Evolutionary conservation across 2,329 filamentous ascomycete genomes (phyloP), one percentile per base, ranked within the genome.

Genomic region (Zarea fungicola): DNA sequence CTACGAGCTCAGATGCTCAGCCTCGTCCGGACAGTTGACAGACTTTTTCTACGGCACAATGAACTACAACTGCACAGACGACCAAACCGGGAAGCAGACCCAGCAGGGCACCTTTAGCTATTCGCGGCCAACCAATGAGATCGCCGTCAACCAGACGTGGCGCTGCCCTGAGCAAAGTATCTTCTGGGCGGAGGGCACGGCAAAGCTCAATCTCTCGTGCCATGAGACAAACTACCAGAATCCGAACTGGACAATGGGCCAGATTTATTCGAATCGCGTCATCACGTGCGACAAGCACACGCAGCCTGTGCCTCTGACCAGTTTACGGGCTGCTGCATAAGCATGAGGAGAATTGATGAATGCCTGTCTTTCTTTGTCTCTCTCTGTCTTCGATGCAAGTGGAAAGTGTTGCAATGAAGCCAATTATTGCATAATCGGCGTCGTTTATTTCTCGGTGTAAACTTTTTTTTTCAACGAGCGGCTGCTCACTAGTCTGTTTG

Each of bases 1-100:
- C 32, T 65, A 68, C 52, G 56, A 54, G 19, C 60, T 65, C 37
- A 43, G 45, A 28, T 79, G 76, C 69, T 54, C 52, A 23, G 72
- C 63, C 37, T 13, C 54, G 18, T 77, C 72, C 60, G 62, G 54
- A 53, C 66, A 68, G 60, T 66, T 77, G 5, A 51, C 42, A 9
- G 70, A 75, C 55, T 78, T 76, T 59, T 79, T 77, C 64, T 76
- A 74, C 59, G 75, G 73, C 55, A 69, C 60, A 43, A 16, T 68
- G 28, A 44, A 56, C 37, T 78, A 77, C 65, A 59, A 60, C 7
- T 80, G 76, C 65, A 54, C 56, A n/a, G n/a, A n/a, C 3, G 52
- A 59, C 9, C 62, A 65, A n/a, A 58, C 59, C 7, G 56, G 60
- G 9, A 56, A 53, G n/a, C 45, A 34, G 6, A 53, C 50, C 13